Percentiles rank a stretch among this genome's conserved stretches.
Evolutionary conservation across 1,139 yeast species (phyloP).

Genomic region (Casaregolazyma lundiana): DNA sequence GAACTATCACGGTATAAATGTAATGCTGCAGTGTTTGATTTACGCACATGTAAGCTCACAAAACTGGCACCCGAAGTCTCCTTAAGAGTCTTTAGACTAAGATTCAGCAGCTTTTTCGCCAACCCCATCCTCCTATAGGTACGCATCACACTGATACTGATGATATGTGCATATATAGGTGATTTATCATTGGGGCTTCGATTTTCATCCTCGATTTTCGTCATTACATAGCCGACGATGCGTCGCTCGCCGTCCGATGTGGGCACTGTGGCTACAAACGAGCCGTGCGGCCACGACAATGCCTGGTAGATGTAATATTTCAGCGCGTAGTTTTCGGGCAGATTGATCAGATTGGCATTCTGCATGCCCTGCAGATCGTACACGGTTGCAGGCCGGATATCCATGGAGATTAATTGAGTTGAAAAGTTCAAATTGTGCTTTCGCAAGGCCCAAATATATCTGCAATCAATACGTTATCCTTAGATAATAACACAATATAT

Average conservation of each 20-base stretch:
- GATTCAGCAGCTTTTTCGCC: constrained; percentile 91
- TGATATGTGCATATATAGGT: constrained; percentile 87
- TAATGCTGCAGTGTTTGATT: constrained; percentile 89
- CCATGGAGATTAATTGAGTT: constrained; percentile 38
- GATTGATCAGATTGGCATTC: constrained; percentile 84
- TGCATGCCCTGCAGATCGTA: constrained; percentile 93
- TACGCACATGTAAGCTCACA: constrained; percentile 90
- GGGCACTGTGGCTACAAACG: constrained; percentile 87
- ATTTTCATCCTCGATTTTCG: constrained; percentile 82
- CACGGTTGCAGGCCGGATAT: constrained; percentile 83
- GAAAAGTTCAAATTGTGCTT: neutral
- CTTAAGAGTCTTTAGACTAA: constrained; percentile 72
- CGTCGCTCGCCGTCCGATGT: constrained; percentile 53
- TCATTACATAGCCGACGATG: constrained; percentile 89
- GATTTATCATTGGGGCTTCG: constrained; percentile 32
- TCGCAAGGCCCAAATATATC: too few relatives aligned
- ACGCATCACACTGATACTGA: constrained; percentile 92
- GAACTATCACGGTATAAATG: constrained; percentile 87
- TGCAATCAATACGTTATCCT: too few relatives aligned
- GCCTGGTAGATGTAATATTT: constrained; percentile 93
- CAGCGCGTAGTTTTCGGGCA: constrained; percentile 91
- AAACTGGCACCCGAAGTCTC: constrained; percentile 80
- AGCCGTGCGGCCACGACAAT: constrained; percentile 96
- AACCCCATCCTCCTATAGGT: constrained; percentile 92
- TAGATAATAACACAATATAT: too few relatives aligned